Percentiles rank a stretch among this genome's conserved stretches.
phyloP scores from a whole-genome alignment of 352 stramenopile species.

The Pythium inflatum region DNA sequence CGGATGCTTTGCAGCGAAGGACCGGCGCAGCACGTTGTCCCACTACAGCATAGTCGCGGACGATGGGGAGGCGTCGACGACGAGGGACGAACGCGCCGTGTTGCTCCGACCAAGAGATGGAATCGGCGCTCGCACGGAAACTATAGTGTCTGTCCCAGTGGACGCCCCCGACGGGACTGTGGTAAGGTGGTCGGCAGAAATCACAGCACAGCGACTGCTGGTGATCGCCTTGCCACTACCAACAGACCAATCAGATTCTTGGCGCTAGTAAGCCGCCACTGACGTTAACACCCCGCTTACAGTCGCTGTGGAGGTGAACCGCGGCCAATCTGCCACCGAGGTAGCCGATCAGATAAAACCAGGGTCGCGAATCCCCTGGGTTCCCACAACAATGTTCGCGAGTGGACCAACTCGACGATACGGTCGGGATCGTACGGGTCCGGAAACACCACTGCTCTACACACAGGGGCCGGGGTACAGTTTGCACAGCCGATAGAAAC shows the following conservation, averaged over 20 bases:
- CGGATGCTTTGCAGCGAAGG: no score
- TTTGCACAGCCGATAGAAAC: constrained; percentile 6
- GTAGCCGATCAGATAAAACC: not conserved
- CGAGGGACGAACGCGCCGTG: no score
- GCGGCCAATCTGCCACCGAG: not conserved
- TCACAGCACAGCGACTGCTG: constrained; percentile 2
- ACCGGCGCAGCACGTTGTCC: no score
- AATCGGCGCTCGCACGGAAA: no score
- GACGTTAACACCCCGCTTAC: not conserved
- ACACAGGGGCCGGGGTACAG: constrained; percentile 2
- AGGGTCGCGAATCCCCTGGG: not conserved
- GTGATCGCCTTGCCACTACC: not conserved
- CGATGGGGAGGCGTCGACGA: no score
- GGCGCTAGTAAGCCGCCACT: not conserved
- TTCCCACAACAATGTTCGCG: not conserved
- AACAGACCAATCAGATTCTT: not conserved
- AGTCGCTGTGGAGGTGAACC: constrained; percentile 5
- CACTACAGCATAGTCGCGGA: no score
- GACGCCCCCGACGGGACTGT: no score
- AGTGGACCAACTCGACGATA: not conserved
- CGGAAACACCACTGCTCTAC: not conserved
- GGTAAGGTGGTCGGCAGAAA: not conserved
- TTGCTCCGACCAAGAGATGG: no score
- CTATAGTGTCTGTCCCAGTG: no score
- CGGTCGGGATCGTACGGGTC: not conserved